phyloP scores from a whole-genome alignment of 345 rosid genomes.

The Punica granatum region DNA sequence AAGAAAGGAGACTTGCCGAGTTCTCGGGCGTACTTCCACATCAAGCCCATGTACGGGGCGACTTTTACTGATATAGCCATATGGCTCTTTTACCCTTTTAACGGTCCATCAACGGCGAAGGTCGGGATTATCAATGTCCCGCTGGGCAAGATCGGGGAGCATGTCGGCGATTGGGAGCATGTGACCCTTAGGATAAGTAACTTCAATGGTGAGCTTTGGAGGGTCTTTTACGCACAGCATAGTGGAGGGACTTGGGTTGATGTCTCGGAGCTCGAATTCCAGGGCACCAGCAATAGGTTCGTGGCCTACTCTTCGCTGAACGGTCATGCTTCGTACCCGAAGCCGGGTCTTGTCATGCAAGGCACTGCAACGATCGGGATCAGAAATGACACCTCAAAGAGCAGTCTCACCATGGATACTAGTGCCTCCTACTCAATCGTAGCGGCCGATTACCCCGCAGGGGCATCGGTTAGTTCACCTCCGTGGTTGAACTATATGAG shows the following conservation, averaged over 20 bases:
- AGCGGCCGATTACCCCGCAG: constrained; percentile 46
- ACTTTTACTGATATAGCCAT: constrained; percentile 63
- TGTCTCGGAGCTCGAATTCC: constrained; percentile 55
- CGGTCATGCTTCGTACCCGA: constrained; percentile 76
- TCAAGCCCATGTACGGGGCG: constrained; percentile 74
- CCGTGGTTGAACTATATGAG: constrained; percentile 61
- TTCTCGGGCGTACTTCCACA: constrained; percentile 47
- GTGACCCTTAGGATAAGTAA: constrained; percentile 69
- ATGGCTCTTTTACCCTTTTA: constrained; percentile 86
- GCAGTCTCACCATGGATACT: constrained; percentile 40
- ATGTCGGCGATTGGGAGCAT: constrained; percentile 94
- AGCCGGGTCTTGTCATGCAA: constrained; percentile 72
- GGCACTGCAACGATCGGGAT: constrained; percentile 52
- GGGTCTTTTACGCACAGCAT: constrained; percentile 56
- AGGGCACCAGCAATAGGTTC: constrained; percentile 42
- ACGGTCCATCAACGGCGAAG: constrained; percentile 68
- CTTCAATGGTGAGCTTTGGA: constrained; percentile 52
- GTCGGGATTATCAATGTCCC: constrained; percentile 43
- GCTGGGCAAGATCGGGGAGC: constrained; percentile 67
- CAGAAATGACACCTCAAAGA: constrained; percentile 67
- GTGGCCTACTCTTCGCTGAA: constrained; percentile 56
- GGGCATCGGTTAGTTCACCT: constrained; percentile 34
- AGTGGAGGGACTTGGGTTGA: constrained; percentile 66
- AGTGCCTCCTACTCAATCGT: constrained; percentile 31
- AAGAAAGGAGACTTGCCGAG: constrained; percentile 58